These are phyloP conservation scores for Fraxinus sp. DNA, from an alignment of 305 asterid species.

Conservation along the genomic window DNA sequence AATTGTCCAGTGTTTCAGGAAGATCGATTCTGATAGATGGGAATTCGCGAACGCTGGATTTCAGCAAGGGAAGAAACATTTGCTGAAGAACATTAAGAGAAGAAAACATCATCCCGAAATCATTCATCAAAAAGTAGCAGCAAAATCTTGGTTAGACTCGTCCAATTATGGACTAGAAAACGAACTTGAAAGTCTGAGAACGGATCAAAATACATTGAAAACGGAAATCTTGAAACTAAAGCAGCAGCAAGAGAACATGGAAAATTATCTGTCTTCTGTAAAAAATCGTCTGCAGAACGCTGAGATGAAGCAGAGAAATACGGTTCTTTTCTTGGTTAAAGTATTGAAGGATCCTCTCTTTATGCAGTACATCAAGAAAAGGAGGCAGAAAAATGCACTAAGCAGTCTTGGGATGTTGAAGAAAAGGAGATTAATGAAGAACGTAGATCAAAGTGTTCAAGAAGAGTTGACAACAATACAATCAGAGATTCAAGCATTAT, in stretches of 20 bases:
- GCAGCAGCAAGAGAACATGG: slow-evolving; percentile 50
- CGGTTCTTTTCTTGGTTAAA: slow-evolving; percentile 31
- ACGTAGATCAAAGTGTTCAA: slow-evolving; percentile 12
- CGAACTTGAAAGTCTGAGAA: slow-evolving; percentile 48
- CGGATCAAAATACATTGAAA: slow-evolving; percentile 38
- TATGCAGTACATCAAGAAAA: slow-evolving; percentile 26
- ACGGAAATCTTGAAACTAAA: slow-evolving; percentile 49
- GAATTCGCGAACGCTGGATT: slow-evolving; percentile 70
- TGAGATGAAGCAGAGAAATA: slow-evolving; percentile 31
- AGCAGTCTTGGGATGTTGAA: slow-evolving; percentile 10
- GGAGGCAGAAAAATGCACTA: slow-evolving; percentile 18
- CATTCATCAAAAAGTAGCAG: slow-evolving; percentile 19
- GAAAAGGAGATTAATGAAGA: slow-evolving; percentile 24
- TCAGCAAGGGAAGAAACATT: slow-evolving; percentile 63
- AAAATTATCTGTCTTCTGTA: slow-evolving; percentile 32
- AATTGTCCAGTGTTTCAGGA: slow-evolving; percentile 57
- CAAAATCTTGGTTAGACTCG: slow-evolving; percentile 31
- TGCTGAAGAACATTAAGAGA: slow-evolving; percentile 66
- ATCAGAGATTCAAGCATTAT: slow-evolving; percentile 39
- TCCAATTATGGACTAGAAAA: slow-evolving; percentile 10
- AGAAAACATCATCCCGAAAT: slow-evolving; percentile 50
- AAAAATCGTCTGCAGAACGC: slow-evolving; percentile 31
- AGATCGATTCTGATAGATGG: slow-evolving; percentile 77
- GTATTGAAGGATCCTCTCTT: slow-evolving; percentile 34
- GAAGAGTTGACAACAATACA: slow-evolving; percentile 40